Evolutionary conservation across 495 filamentous ascomycete species (phyloP).

Genomic region (Aspergillus coremiiformis): DNA sequence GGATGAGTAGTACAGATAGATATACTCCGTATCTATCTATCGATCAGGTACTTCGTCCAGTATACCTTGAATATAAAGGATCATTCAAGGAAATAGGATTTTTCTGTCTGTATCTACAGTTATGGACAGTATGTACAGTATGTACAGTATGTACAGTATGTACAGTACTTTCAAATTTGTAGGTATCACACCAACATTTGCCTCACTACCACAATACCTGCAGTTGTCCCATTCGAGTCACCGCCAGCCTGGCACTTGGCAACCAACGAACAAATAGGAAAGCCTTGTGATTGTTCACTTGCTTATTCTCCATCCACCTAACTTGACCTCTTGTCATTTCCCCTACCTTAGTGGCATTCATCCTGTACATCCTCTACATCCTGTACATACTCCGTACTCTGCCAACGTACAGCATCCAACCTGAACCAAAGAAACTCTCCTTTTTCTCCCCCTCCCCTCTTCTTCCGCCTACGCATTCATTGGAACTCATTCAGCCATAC

Average conservation of each 20-base stretch:
- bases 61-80: too few relatives aligned
- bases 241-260: conserved; percentile 12
- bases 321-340: not conserved
- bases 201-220: not conserved
- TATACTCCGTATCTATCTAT: too few relatives aligned
- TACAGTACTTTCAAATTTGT: too few relatives aligned
- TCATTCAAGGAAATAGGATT: too few relatives aligned
- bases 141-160: not conserved
- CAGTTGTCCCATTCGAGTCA: conserved; percentile 16
- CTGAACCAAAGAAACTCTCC: not conserved
- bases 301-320: not conserved
- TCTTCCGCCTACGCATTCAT: not conserved
- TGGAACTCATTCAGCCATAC: not conserved
- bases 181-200: not conserved
- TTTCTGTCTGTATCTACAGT: too few relatives aligned
- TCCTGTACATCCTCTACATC: not conserved
- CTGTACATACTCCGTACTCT: too few relatives aligned
- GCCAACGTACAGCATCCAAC: not conserved
- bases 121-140: too few relatives aligned
- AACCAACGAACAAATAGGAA: not conserved
- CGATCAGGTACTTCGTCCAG: too few relatives aligned
- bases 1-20: too few relatives aligned
- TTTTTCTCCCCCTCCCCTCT: not conserved
- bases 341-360: not conserved
- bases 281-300: not conserved